These are phyloP conservation scores for Monosporozyma solicola DNA, from an alignment of 805 yeast species.

Conservation along the genomic window DNA sequence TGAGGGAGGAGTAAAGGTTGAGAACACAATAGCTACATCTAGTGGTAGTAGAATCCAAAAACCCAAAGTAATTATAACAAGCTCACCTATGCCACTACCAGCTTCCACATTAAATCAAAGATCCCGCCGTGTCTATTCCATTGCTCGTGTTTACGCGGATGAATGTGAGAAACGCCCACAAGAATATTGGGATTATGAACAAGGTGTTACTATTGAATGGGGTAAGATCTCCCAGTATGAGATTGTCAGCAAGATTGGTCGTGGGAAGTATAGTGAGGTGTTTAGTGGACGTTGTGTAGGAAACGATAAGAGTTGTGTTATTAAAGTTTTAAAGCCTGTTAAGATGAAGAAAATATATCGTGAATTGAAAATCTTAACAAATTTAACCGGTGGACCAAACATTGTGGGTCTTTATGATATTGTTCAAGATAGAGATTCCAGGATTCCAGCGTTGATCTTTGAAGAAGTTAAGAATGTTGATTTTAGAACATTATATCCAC, in stretches of 20 bases:
- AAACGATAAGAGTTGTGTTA: conserved; percentile 59
- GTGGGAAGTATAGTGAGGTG: conserved; percentile 94
- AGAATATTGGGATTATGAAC: conserved; percentile 83
- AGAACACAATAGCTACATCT: background rate
- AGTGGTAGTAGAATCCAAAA: no score
- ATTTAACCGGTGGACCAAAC: conserved; percentile 50
- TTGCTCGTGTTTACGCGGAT: conserved; percentile 69
- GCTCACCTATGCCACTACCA: conserved; percentile 23
- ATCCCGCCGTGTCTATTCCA: conserved; percentile 37
- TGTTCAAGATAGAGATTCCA: conserved; percentile 69
- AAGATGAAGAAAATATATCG: conserved; percentile 85
- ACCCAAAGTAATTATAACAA: no score
- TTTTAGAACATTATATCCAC: conserved; percentile 69
- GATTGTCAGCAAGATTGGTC: conserved; percentile 73
- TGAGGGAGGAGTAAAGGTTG: background rate
- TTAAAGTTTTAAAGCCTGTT: conserved; percentile 87
- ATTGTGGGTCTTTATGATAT: conserved; percentile 69
- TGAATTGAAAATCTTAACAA: conserved; percentile 80
- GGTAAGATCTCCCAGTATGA: conserved; percentile 50
- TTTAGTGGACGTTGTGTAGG: conserved; percentile 72
- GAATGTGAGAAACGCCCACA: conserved; percentile 59
- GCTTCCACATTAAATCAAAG: conserved; percentile 29
- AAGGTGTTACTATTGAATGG: conserved; percentile 47
- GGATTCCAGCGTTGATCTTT: conserved; percentile 80
- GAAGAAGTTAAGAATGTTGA: conserved; percentile 79